phyloP scores from a whole-genome alignment of 2,329 filamentous ascomycete species.

The Ceratocystis huliohia region DNA sequence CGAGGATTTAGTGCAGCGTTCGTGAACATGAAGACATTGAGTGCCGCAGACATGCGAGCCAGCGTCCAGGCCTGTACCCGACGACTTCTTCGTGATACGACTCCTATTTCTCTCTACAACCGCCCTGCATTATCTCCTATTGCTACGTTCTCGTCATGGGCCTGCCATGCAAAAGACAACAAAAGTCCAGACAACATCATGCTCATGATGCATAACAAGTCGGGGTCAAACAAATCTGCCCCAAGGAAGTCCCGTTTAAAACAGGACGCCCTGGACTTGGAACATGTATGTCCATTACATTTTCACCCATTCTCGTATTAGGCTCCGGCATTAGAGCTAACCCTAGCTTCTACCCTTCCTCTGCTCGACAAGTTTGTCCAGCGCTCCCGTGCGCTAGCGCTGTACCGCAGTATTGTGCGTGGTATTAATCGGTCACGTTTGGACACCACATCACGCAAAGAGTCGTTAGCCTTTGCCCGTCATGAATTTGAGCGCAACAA shows the following conservation, averaged over 20 bases:
- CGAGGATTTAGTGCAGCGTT: background rate
- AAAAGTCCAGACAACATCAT: background rate
- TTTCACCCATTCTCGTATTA: background rate
- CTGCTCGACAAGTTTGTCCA: conserved; percentile 42
- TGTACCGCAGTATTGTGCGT: conserved; percentile 48
- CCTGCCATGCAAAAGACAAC: background rate
- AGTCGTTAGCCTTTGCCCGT: conserved; percentile 44
- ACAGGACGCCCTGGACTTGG: background rate
- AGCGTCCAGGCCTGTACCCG: background rate
- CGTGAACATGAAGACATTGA: background rate
- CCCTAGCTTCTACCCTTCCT: background rate
- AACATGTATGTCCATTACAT: conserved; percentile 2
- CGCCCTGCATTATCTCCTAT: background rate
- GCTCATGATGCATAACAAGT: background rate
- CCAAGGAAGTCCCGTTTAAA: background rate
- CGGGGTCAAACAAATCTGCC: background rate
- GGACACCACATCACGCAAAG: conserved; percentile 40
- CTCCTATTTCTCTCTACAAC: background rate
- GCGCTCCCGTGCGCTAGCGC: conserved; percentile 39
- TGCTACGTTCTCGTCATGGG: background rate
- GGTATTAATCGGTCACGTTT: conserved; percentile 38
- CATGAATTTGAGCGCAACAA: conserved; percentile 50
- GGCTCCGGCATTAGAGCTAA: background rate
- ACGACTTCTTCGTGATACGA: background rate
- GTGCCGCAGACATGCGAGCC: background rate